Conservation (phyloP, 192 early-diverging fungal genomes). For the Coemansia sp. region DNA sequence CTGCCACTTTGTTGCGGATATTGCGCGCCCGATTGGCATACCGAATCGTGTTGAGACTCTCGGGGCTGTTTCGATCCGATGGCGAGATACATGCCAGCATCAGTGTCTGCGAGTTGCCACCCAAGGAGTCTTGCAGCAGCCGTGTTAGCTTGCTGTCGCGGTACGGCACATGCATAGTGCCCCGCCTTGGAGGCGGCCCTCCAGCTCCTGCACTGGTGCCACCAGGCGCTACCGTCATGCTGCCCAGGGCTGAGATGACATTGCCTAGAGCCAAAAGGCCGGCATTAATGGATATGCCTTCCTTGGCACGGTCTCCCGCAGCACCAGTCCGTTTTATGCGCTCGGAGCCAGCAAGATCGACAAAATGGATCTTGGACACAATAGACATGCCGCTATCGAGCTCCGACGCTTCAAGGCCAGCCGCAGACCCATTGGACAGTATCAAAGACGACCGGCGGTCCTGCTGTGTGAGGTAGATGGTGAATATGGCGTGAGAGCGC, state of each 20-base stretch:
- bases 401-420: conserved; percentile 3
- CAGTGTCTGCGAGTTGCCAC: conserved; percentile 92
- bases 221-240: conserved; percentile 30
- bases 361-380: conserved; percentile 95
- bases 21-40: conserved; percentile 97
- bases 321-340: conserved; percentile 93
- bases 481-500: conserved; percentile 97
- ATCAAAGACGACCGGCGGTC: conserved; percentile 55
- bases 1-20: conserved; percentile 89
- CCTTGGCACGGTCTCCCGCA: conserved; percentile 90
- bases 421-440: not conserved
- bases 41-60: conserved; percentile 94
- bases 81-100: conserved; percentile 98
- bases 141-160: conserved; percentile 97
- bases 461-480: conserved; percentile 81
- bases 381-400: conserved; percentile 42
- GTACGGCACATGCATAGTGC: conserved; percentile 83
- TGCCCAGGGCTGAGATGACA: conserved; percentile 94
- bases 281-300: conserved; percentile 98
- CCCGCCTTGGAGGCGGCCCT: conserved; percentile 43
- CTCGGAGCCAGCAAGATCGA: conserved; percentile 98
- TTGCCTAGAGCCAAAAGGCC: conserved; percentile 96
- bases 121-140: conserved; percentile 93
- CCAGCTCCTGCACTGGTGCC: not conserved
- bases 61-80: conserved; percentile 80